Evolutionary conservation across 140 eudicot genomes (phyloP), one percentile per base, ranked within the genome.

Genomic region (Erigeron philadelphicus): DNA sequence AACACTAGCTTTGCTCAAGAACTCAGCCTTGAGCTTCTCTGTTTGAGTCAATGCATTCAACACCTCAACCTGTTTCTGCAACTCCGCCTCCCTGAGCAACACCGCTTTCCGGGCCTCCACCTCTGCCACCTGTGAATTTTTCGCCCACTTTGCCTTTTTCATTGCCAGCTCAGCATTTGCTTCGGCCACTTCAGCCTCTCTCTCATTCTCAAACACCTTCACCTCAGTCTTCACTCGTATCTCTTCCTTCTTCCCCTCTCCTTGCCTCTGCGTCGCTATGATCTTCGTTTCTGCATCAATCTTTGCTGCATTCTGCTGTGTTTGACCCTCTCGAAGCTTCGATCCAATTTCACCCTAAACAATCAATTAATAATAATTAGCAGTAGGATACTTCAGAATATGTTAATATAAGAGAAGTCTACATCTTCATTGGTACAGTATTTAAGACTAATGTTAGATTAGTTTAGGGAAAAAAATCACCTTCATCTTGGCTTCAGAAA

Each of bases 1-100:
- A 23, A 80, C 81, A n/a, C 78, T 80, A 48, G 84, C 84, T 67
- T 80, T 80, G 44, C 78, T 80, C 64, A 80, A 38, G 72, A 75
- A 76, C 79, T 80, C 84, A 3, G 84, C 84, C 64, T 76, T 75
- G 4, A 76, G 78, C 52, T 75, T 76, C 58, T 76, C 81, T 0
- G 78, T 76, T 54, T 35, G 71, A 16, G 81, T 80, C 48, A 75
- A 62, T 0, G 84, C 84, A 19, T 76, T 80, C 84, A 75, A 66
- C n/a, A 62, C 65, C 72, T 80, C 81, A 41, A 80, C 84, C 42
- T 75, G 81, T 71, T 64, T 75, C 67, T 80, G 84, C 65, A 80
- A 50, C 78, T 76, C 81, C 9, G 81, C 84, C 65, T 67, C 84
- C 62, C 84, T 64, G 0, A 76, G 50, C 13, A 81, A 78, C 68